Conservation (phyloP, 441 rosid species). For the Pelargonium fulgidum region DNA sequence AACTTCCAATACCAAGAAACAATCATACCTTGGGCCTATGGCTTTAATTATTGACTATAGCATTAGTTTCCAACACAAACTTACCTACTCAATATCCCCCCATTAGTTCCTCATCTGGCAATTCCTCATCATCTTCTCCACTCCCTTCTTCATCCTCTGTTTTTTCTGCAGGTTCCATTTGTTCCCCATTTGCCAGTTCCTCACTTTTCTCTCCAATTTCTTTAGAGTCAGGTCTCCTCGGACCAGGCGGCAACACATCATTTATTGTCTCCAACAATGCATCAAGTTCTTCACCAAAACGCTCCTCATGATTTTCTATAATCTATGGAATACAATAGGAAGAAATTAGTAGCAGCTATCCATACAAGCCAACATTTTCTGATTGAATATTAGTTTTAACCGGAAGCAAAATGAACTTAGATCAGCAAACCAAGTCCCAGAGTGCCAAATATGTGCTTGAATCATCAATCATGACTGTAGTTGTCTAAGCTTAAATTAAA, state of each 20-base stretch:
- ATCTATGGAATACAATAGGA: conserved; percentile 27
- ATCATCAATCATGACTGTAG: neutral
- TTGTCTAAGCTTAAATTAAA: neutral
- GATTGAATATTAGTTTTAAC: neutral
- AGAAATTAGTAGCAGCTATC: neutral
- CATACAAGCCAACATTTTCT: neutral
- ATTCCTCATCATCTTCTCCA: conserved; percentile 5
- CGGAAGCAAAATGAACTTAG: neutral
- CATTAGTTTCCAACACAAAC: neutral
- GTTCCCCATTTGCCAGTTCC: conserved; percentile 4
- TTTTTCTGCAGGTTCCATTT: neutral
- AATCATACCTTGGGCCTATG: too few species aligned
- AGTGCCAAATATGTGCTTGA: neutral
- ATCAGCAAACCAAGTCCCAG: neutral
- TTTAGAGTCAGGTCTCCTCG: conserved; percentile 13
- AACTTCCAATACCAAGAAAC: too few species aligned
- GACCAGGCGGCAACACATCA: conserved; percentile 28
- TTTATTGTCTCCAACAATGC: conserved; percentile 29
- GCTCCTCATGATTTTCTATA: conserved; percentile 33
- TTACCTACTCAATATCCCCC: conserved; percentile 13
- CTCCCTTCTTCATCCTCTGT: conserved; percentile 14
- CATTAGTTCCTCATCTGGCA: conserved; percentile 13
- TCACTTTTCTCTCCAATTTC: conserved; percentile 8
- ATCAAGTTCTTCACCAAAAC: conserved; percentile 30
- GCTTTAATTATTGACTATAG: too few species aligned